A percentile compares a stretch with the other conserved stretches of the same genome.
phyloP scores from a whole-genome alignment of 306 rosid species.

The Purshia tridentata region DNA sequence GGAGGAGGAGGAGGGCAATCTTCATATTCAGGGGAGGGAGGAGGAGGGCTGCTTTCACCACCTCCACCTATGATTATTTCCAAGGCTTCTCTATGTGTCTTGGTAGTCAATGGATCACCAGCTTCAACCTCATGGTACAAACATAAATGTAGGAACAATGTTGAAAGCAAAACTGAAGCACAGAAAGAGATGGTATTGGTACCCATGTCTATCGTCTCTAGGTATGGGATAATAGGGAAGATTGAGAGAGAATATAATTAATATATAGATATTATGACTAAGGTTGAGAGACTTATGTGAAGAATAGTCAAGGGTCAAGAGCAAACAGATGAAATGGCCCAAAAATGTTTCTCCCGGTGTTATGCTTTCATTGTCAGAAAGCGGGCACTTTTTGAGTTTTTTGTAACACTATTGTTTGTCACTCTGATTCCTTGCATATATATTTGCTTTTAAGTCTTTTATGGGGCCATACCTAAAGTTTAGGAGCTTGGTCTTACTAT shows the following conservation, averaged over 20 bases:
- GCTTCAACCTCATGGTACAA: background rate
- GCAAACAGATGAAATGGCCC: background rate
- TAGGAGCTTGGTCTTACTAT: background rate
- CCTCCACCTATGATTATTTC: conserved; percentile 16
- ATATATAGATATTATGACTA: background rate
- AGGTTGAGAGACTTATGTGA: background rate
- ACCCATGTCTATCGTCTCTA: conserved; percentile 22
- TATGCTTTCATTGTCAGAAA: conserved; percentile 31
- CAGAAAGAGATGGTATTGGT: conserved; percentile 14
- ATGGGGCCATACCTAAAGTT: background rate
- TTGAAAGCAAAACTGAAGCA: conserved; percentile 22
- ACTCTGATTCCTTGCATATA: background rate
- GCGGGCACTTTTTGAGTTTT: background rate
- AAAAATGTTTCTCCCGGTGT: conserved; percentile 1
- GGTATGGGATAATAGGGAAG: background rate
- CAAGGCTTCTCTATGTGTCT: background rate
- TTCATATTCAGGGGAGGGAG: conserved; percentile 33
- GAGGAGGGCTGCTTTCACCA: conserved; percentile 4
- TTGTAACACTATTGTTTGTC: background rate
- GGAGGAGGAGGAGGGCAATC: conserved; percentile 29
- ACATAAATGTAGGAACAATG: background rate
- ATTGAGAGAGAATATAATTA: background rate
- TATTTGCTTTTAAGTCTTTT: background rate
- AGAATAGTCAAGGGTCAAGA: conserved; percentile 23
- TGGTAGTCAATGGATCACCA: background rate